Conservation (phyloP, 2,329 filamentous ascomycete species). For the Phialemoniopsis sp. region DNA sequence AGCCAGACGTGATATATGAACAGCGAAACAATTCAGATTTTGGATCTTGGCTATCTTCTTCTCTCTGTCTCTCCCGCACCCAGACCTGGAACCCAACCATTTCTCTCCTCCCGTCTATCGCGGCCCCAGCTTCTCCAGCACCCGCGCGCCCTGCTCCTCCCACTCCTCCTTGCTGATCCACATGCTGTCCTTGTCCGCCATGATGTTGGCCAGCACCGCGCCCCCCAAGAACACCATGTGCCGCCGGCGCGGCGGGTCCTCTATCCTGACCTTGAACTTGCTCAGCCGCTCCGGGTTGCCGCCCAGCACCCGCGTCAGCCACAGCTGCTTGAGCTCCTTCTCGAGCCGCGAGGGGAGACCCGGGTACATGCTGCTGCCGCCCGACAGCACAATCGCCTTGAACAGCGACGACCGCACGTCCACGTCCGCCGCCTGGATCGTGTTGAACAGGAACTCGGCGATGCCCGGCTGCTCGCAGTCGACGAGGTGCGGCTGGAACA, state of each 20-base stretch:
- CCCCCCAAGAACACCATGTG: slow-evolving; percentile 99
- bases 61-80: too few relatives aligned
- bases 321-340: slow-evolving; percentile 98
- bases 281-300: slow-evolving; percentile 89
- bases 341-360: slow-evolving; percentile 90
- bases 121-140: slow-evolving; percentile 88
- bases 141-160: slow-evolving; percentile 83
- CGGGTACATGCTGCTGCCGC: slow-evolving; percentile 98
- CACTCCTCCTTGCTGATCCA: slow-evolving; percentile 98
- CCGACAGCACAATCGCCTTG: slow-evolving; percentile 95
- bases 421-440: slow-evolving; percentile 92
- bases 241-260: slow-evolving; percentile 89
- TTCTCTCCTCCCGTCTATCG: slow-evolving; percentile 47
- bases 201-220: slow-evolving; percentile 95
- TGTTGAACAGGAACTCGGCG: slow-evolving; percentile 97
- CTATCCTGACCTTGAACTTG: slow-evolving; percentile 99
- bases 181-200: slow-evolving; percentile 98
- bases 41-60: too few relatives aligned
- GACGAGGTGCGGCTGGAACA: slow-evolving; percentile 97
- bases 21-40: too few relatives aligned
- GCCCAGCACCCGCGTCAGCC: slow-evolving; percentile 85
- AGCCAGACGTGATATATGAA: too few relatives aligned
- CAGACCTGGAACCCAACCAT: slow-evolving; percentile 6
- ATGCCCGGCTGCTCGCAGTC: slow-evolving; percentile 97
- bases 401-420: slow-evolving; percentile 91